phyloP scores from a whole-genome alignment of 2,329 filamentous ascomycete species.

The Xylariaceae sp. region DNA sequence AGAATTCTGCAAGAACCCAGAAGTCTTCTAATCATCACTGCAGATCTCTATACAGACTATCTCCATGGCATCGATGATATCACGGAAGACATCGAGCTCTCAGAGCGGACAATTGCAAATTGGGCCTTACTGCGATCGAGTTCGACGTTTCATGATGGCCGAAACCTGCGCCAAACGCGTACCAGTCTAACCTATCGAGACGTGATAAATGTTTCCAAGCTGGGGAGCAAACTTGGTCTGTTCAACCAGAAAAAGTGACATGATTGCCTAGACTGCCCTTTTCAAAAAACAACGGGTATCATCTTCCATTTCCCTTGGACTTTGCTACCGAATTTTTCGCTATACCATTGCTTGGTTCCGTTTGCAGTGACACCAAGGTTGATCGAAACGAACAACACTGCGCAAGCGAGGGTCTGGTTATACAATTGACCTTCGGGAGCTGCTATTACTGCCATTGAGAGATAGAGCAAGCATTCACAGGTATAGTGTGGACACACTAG shows the following conservation, averaged over 20 bases:
- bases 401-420: slow-evolving; percentile 77
- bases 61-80: slow-evolving; percentile 77
- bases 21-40: slow-evolving; percentile 77
- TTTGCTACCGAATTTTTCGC: slow-evolving; percentile 73
- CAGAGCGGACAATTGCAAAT: slow-evolving; percentile 69
- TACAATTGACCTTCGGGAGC: slow-evolving; percentile 70
- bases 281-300: slow-evolving; percentile 72
- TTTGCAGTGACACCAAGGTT: slow-evolving; percentile 85
- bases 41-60: slow-evolving; percentile 70
- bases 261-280: slow-evolving; percentile 34
- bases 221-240: slow-evolving; percentile 71
- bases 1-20: slow-evolving; percentile 82
- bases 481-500: slow-evolving; percentile 91
- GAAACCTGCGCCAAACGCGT: slow-evolving; percentile 64
- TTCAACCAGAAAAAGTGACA: slow-evolving; percentile 46
- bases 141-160: slow-evolving; percentile 55
- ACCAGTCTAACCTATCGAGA: slow-evolving; percentile 84
- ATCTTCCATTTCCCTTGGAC: slow-evolving; percentile 74
- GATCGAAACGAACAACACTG: slow-evolving; percentile 73
- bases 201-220: slow-evolving; percentile 79
- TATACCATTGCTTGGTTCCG: slow-evolving; percentile 82
- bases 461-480: slow-evolving; percentile 84
- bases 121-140: slow-evolving; percentile 69
- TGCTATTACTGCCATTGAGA: slow-evolving; percentile 75
- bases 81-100: slow-evolving; percentile 70